phyloP scores from a whole-genome alignment of 805 yeast genomes.

The Lipomyces japonicus region DNA sequence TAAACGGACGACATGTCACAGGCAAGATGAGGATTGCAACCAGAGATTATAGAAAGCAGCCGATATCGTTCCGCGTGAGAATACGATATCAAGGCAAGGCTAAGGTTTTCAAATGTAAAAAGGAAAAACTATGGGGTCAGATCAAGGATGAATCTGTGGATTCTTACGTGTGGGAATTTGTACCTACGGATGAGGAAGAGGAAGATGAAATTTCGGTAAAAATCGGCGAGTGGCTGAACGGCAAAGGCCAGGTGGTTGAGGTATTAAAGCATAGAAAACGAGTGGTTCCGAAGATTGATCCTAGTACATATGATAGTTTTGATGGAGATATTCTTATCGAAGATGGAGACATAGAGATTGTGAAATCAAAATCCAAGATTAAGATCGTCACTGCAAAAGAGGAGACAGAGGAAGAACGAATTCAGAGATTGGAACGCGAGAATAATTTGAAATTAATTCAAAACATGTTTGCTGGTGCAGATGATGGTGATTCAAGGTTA shows the following conservation, averaged over 20 bases:
- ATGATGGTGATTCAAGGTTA: neutral
- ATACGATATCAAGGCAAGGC: slow-evolving; percentile 48
- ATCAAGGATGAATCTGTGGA: slow-evolving; percentile 60
- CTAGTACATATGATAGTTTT: neutral
- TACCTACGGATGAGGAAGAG: slow-evolving; percentile 74
- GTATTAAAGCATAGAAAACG: neutral
- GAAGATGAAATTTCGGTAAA: slow-evolving; percentile 50
- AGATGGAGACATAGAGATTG: neutral
- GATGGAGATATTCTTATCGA: too few species aligned
- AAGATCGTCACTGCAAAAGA: neutral
- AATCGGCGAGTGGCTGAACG: slow-evolving; percentile 25
- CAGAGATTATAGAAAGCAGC: slow-evolving; percentile 50
- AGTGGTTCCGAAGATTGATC: neutral
- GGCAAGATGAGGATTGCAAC: slow-evolving; percentile 62
- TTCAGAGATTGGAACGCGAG: slow-evolving; percentile 11
- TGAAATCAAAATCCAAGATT: neutral
- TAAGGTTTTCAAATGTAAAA: slow-evolving; percentile 57
- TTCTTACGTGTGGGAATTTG: slow-evolving; percentile 62
- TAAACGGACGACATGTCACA: neutral
- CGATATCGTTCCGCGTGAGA: slow-evolving; percentile 56
- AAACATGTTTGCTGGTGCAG: slow-evolving; percentile 9
- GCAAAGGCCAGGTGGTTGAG: slow-evolving; percentile 25
- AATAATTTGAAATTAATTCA: slow-evolving; percentile 16
- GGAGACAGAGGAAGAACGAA: slow-evolving; percentile 14
- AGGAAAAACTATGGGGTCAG: slow-evolving; percentile 87